phyloP scores from a whole-genome alignment of 164 flowering plant genomes.

The Warburgia ugandensis region DNA sequence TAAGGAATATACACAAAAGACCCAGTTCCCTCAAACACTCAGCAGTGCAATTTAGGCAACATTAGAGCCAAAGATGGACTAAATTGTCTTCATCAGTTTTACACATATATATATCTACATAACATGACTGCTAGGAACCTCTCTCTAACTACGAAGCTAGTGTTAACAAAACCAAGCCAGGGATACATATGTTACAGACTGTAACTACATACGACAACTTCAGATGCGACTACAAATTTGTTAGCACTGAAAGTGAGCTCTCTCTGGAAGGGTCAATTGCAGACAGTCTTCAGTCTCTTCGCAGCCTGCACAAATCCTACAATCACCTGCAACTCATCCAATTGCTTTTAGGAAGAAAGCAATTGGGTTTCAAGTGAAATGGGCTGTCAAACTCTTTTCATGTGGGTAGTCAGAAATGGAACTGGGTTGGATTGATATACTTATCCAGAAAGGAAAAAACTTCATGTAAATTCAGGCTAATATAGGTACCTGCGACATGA shows the following conservation, averaged over 20 bases:
- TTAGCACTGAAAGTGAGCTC: conserved; percentile 4
- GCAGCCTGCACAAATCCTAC: conserved; percentile 80
- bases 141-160: not conserved
- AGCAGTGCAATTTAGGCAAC: conserved; percentile 2
- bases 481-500: conserved; percentile 73
- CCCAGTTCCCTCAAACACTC: not conserved
- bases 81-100: not conserved
- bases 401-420: too few species aligned
- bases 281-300: conserved; percentile 69
- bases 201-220: not conserved
- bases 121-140: not conserved
- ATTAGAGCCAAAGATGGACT: not conserved
- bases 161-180: not conserved
- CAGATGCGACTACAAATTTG: conserved; percentile 1
- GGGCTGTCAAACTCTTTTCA: not conserved
- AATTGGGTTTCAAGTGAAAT: conserved; percentile 12
- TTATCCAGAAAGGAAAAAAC: too few species aligned
- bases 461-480: not conserved
- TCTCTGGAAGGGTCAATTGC: conserved; percentile 40
- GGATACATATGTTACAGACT: conserved; percentile 1
- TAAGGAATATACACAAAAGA: not conserved
- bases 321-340: conserved; percentile 98
- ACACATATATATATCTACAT: conserved; percentile 3
- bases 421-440: too few species aligned
- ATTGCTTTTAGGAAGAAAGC: conserved; percentile 48